Evolutionary conservation across 1,284 basidiomycete genomes (phyloP).

Genomic region (Malassezia psittaci): DNA sequence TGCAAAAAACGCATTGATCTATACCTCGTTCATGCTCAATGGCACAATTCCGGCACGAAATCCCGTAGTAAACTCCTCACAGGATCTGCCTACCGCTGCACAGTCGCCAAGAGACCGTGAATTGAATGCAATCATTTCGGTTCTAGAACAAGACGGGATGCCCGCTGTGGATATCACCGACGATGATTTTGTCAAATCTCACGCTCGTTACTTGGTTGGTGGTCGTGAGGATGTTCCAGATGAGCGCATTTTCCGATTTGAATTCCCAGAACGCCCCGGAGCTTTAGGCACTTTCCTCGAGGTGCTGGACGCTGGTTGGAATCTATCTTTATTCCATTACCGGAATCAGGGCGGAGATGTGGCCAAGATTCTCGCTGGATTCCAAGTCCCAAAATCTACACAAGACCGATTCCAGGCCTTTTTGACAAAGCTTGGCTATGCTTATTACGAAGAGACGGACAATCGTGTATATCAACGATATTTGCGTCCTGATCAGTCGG

Average conservation of each 20-base stretch:
- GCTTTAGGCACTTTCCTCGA: constrained; percentile 71
- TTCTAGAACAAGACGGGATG: constrained; percentile 62
- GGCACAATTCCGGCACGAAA: constrained; percentile 26
- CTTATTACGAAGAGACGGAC: constrained; percentile 80
- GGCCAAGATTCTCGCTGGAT: constrained; percentile 60
- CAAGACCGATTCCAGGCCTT: constrained; percentile 62
- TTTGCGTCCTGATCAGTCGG: constrained; percentile 46
- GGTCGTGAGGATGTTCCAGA: constrained; percentile 56
- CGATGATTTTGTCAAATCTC: constrained; percentile 89
- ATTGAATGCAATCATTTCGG: constrained; percentile 39
- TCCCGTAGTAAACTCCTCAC: constrained; percentile 14
- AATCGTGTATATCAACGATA: constrained; percentile 77
- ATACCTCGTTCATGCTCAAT: constrained; percentile 75
- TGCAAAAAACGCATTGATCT: constrained; percentile 61
- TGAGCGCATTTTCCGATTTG: constrained; percentile 87
- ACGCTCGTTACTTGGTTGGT: constrained; percentile 87
- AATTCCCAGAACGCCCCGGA: constrained; percentile 90
- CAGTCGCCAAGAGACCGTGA: constrained; percentile 16
- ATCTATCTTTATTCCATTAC: constrained; percentile 93
- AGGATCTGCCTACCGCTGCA: not conserved
- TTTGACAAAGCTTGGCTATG: constrained; percentile 68
- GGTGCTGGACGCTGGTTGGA: constrained; percentile 72
- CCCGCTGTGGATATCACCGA: constrained; percentile 79
- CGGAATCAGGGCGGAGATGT: constrained; percentile 71
- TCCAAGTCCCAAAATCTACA: constrained; percentile 65